Evolutionary conservation across 2,329 filamentous ascomycete genomes (phyloP), one percentile per base, ranked within the genome.

Genomic region (Pseudogymnoascus sp.): DNA sequence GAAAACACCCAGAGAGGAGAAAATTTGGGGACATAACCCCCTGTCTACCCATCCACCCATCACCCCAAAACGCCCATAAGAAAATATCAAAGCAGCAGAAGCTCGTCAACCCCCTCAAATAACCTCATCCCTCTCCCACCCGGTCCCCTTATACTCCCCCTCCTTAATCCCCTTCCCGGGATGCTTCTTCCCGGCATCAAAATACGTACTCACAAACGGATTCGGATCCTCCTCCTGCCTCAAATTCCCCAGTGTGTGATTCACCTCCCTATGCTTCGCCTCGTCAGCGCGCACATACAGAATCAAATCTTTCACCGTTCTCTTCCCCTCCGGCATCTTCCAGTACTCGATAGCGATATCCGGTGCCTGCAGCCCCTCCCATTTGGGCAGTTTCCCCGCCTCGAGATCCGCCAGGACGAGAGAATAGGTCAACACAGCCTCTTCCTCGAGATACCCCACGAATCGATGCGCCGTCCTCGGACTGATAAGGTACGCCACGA

Each of bases 371-470:
- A 96, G 86, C 77, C 84, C 80, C 26, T 84, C 79, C 92, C 94
- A 99, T 68, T 85, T 85, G 0, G 92, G 92, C 11, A 97, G 78
- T 63, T 84, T 83, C n/a, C 93, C 93, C 2, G 82, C 81, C 63
- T 97, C 92, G 24, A 99, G 83, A 71, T 97, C 94, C 66, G 85
- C 80, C 68, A 97, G 89, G 64, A 91, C 90, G 58, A 92, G 86
- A 0, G 91, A 94, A 77, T 99, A 99, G 0, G 94, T 99, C 71
- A 96, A 83, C 1, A 97, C 93, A 7, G 94, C 94, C 75, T 99
- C 94, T 74, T 99, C 94, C 75, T 99, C 94, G 10, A 99, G 84
- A 69, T 97, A 97, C 1, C 92, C 94, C 60, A 97, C 92, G 74
- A 99, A 97, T 47, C 94, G 88, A 74, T 99, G 94, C 70, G 90